Evolutionary conservation across 331 rosid species (phyloP).

Genomic region (Phaseolus coccineus): DNA sequence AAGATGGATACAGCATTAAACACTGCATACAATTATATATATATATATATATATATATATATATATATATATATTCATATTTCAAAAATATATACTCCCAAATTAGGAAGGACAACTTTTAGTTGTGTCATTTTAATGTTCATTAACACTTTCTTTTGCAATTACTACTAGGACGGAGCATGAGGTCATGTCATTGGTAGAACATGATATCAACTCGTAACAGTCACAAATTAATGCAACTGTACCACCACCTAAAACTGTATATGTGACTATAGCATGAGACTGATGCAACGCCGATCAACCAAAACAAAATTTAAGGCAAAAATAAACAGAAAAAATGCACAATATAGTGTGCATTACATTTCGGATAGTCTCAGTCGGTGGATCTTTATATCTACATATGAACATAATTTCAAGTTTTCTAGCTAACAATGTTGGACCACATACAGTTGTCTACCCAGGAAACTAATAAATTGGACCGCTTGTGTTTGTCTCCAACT

Average conservation of each 20-base stretch:
- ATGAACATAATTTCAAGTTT: not conserved
- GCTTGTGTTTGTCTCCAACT: slow-evolving; percentile 11
- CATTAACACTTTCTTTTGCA: not conserved
- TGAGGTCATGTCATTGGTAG: not conserved
- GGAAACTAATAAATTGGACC: slow-evolving; percentile 32
- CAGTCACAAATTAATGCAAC: not conserved
- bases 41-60: too few species aligned
- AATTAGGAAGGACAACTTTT: not conserved
- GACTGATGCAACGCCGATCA: not conserved
- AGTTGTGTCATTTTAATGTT: not conserved
- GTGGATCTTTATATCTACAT: not conserved
- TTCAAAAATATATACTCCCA: not conserved
- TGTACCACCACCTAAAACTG: not conserved
- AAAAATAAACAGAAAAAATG: not conserved
- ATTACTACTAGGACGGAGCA: not conserved
- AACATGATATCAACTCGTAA: not conserved
- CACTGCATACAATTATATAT: not conserved
- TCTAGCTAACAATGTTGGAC: slow-evolving; percentile 33
- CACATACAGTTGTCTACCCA: slow-evolving; percentile 40
- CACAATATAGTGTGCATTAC: not conserved
- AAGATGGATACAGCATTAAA: not conserved
- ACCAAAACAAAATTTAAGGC: slow-evolving; percentile 2
- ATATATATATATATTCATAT: not conserved
- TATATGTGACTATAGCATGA: not conserved
- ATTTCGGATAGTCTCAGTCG: not conserved